Evolutionary conservation across 2,329 filamentous ascomycete species (phyloP).

Genomic region (Cladobotryum protrusum): DNA sequence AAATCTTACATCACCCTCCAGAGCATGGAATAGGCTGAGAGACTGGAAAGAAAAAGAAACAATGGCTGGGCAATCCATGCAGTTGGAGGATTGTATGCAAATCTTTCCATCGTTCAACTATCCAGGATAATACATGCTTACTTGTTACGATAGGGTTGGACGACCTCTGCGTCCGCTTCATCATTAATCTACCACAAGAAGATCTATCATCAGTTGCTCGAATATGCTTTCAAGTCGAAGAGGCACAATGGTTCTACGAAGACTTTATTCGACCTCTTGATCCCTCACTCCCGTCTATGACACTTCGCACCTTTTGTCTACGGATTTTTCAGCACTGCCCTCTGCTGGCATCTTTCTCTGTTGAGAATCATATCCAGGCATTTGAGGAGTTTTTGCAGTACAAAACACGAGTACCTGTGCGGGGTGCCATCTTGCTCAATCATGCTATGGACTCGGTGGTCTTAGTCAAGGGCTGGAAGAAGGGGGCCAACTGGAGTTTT

Average conservation of each 20-base stretch:
- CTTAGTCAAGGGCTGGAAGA: constrained; percentile 97
- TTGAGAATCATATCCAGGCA: constrained; percentile 70
- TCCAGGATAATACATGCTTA: constrained; percentile 17
- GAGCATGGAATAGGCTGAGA: constrained; percentile 24
- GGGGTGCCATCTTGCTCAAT: constrained; percentile 90
- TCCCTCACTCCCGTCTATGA: constrained; percentile 76
- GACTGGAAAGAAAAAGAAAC: background rate
- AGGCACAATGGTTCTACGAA: constrained; percentile 99
- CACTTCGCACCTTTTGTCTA: constrained; percentile 77
- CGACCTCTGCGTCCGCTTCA: constrained; percentile 95
- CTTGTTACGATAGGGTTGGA: constrained; percentile 65
- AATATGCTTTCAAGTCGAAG: constrained; percentile 97
- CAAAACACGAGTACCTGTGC: constrained; percentile 89
- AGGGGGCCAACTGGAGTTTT: constrained; percentile 92
- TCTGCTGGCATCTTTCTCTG: constrained; percentile 72
- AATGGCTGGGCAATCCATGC: constrained; percentile 71
- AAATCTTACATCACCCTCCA: constrained; percentile 5
- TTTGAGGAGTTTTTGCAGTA: constrained; percentile 92
- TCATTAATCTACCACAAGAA: constrained; percentile 90
- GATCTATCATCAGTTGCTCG: constrained; percentile 85
- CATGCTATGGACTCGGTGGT: constrained; percentile 90
- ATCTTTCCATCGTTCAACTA: background rate
- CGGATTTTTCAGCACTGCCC: constrained; percentile 93
- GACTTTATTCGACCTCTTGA: constrained; percentile 94
- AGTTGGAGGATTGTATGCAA: constrained; percentile 73